These are phyloP conservation scores for Dalechampia spathulata DNA, from an alignment of 441 rosid species.

Conservation along the genomic window DNA sequence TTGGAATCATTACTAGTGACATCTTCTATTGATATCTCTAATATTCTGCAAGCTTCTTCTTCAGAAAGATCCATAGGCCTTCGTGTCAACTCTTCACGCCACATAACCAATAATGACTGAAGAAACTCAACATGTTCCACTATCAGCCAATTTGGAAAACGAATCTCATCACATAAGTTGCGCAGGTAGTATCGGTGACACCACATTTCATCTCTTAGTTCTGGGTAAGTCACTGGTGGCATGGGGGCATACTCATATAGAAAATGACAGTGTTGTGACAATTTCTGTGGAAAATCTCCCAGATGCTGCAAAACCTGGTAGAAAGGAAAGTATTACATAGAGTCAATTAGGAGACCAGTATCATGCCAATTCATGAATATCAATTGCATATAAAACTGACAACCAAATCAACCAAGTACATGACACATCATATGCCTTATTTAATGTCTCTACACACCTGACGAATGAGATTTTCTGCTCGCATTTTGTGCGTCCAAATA, in stretches of 20 bases:
- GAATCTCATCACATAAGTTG: conserved; percentile 91
- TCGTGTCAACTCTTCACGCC: conserved; percentile 99
- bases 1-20: conserved; percentile 47
- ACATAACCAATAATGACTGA: conserved; percentile 96
- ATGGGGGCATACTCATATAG: conserved; percentile 97
- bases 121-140: conserved; percentile 99
- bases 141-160: conserved; percentile 96
- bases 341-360: no score
- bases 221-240: conserved; percentile 99
- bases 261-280: conserved; percentile 97
- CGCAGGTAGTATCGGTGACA: conserved; percentile 98
- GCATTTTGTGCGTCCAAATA: conserved; percentile 99
- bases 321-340: conserved; percentile 1
- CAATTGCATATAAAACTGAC: no score
- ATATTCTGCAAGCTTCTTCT: conserved; percentile 95
- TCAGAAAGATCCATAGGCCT: conserved; percentile 99
- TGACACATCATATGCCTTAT: conserved; percentile 8
- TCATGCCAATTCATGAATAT: no score
- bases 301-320: conserved; percentile 98
- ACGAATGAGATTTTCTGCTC: conserved; percentile 96
- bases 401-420: conserved; percentile 16
- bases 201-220: conserved; percentile 99
- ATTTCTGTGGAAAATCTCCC: conserved; percentile 95
- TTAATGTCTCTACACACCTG: conserved; percentile 51
- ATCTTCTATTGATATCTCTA: conserved; percentile 87